These are phyloP conservation scores for Macrolepiota dolichaula DNA, from an alignment of 768 basidiomycete genomes.

Conservation along the genomic window DNA sequence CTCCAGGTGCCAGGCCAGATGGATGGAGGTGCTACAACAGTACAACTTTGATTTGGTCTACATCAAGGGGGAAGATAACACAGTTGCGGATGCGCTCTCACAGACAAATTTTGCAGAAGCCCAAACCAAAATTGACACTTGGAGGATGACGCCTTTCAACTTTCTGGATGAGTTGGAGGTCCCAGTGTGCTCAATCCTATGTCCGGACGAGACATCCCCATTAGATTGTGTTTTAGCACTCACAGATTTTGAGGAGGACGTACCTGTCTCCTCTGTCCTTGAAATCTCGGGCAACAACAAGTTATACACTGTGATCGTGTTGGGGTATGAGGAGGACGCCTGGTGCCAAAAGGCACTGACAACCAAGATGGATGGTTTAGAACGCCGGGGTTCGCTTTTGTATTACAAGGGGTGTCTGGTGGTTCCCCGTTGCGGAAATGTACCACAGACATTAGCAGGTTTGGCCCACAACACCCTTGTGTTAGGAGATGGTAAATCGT, in stretches of 20 bases:
- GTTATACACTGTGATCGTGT: not conserved
- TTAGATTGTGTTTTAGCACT: too few relatives aligned
- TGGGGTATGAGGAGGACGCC: not conserved
- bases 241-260: too few relatives aligned
- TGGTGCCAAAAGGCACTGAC: not conserved
- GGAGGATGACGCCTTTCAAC: not conserved
- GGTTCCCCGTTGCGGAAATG: conserved; percentile 22
- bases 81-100: conserved; percentile 33
- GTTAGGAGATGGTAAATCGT: too few relatives aligned
- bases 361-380: not conserved
- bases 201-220: too few relatives aligned
- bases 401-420: conserved; percentile 21
- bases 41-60: conserved; percentile 32
- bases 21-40: conserved; percentile 30
- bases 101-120: conserved; percentile 3
- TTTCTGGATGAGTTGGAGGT: conserved; percentile 35
- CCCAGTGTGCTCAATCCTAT: conserved; percentile 17
- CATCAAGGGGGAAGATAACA: conserved; percentile 29
- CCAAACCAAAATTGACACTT: not conserved
- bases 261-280: too few relatives aligned
- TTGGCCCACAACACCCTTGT: conserved; percentile 27
- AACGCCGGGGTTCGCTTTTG: conserved; percentile 15
- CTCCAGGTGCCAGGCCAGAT: conserved; percentile 24
- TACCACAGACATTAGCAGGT: conserved; percentile 19
- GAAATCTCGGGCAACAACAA: not conserved